Evolutionary conservation across 108 stramenopile species (phyloP), one percentile per base, ranked within the genome.

Genomic region (Fistulifera pelliculosa): DNA sequence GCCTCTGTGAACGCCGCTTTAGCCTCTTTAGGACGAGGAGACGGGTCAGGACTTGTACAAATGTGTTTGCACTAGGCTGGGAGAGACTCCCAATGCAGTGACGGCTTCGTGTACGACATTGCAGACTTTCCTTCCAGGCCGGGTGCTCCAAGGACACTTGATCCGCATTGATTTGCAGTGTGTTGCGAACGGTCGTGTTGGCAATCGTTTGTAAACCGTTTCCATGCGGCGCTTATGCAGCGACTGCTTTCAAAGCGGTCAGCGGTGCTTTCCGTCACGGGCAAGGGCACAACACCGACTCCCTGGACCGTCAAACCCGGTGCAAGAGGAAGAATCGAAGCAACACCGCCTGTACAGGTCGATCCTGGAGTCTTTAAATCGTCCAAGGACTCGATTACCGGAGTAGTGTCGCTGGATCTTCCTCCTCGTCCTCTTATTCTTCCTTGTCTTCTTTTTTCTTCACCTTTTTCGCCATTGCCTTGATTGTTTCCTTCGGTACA

Each of bases 221-320:
- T 28, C 69, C 63, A 66, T 57, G 31, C 60, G 71, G 71, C 17
- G 65, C 70, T 38, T 66, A 60, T 31, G 61, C 40, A 26, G 63
- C 59, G 7, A 27, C 49, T 19, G 55, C 41, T 26, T 44, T 41
- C 22, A 72, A 16, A 25, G 47, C 35, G 31, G 23, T 58, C 52
- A 11, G 62, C 61, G 18, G 24, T 40, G 1, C 27, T 17, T 27
- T 18, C 19, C 0, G 40, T 26, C 16, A 71, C 24, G 24, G 70
- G 70, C n/a, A 71, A 54, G 2, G 31, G 31, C 24, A 71, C 59
- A 2, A 47, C 11, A 14, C 65, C 70, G 24, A 71, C 38, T 0
- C 65, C 65, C 12, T 66, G 60, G 5, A 71, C 54, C 12, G 41
- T 22, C 10, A 71, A 49, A 7, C 70, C 70, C 1, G 70, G 70